Evolutionary conservation across 1,139 yeast species (phyloP).

Genomic region (Blastobotrys aristatus): DNA sequence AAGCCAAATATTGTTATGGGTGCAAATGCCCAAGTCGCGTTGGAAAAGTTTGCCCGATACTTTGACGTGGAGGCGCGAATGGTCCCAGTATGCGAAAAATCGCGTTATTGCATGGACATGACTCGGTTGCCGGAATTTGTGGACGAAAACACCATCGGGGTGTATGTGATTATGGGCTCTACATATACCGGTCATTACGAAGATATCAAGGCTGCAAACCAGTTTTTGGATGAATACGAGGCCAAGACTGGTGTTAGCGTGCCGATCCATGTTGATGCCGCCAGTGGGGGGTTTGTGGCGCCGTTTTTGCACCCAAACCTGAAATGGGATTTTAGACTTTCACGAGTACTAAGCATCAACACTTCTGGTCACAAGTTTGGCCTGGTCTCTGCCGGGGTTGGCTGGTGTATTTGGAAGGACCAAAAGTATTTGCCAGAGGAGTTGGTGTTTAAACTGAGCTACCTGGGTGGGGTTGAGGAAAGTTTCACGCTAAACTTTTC

Average conservation of each 20-base stretch:
- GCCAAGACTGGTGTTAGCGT: constrained; percentile 60
- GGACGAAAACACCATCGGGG: constrained; percentile 91
- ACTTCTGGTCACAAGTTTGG: constrained; percentile 97
- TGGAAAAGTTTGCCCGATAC: constrained; percentile 89
- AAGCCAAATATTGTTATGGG: constrained; percentile 91
- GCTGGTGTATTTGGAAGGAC: constrained; percentile 87
- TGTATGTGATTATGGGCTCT: constrained; percentile 82
- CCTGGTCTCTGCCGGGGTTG: constrained; percentile 81
- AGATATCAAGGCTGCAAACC: constrained; percentile 56
- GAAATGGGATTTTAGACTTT: constrained; percentile 76
- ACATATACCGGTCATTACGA: constrained; percentile 94
- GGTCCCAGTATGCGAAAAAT: constrained; percentile 55
- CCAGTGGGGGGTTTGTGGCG: constrained; percentile 84
- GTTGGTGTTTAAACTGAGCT: constrained; percentile 71
- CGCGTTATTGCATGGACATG: constrained; percentile 62
- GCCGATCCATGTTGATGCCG: constrained; percentile 92
- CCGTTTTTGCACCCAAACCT: constrained; percentile 74
- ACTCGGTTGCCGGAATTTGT: constrained; percentile 54
- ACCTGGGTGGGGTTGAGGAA: constrained; percentile 86
- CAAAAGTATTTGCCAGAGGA: constrained; percentile 58
- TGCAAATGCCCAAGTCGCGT: constrained; percentile 89
- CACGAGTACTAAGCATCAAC: constrained; percentile 77
- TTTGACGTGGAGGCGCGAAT: constrained; percentile 86
- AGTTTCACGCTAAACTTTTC: constrained; percentile 84
- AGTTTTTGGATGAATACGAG: constrained; percentile 63